Evolutionary conservation across 345 rosid genomes (phyloP), one percentile per base, ranked within the genome.

Genomic region (Rubroshorea leprosula): DNA sequence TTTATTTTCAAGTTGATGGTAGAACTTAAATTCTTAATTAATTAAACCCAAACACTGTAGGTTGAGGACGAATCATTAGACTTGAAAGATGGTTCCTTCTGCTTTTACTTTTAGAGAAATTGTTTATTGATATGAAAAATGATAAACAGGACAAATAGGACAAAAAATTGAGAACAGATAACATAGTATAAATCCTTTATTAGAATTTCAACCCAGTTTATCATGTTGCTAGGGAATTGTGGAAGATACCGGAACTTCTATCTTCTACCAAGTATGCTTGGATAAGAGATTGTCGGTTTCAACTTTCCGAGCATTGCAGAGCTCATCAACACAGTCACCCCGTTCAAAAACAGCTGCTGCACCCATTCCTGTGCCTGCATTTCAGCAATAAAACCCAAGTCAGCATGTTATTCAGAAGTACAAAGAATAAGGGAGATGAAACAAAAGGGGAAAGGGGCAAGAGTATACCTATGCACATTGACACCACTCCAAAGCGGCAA

Each of bases 321-420:
- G 85, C 62, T 90, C 96, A 65, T 90, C 97, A 1, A 61, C 72
- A 19, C 59, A 55, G 45, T 81, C 99, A 22, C 97, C 97, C 54
- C 95, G 81, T 70, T 94, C 99, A 57, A 94, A 78, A 54, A 94
- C 96, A 12, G 97, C 99, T 0, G 99, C 99, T 44, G 97, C 99
- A 19, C 99, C 99, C 99, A 94, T 94, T 11, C 99, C 99, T 0
- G 96, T 82, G 63, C 99, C 99, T 86, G 89, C 73, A 79, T 69
- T 45, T 22, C 12, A 44, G 12, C 22, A 17, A 47, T 23, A 54
- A 22, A 41, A 26, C 24, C 16, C 35, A 26, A 47, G 15, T 19
- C 26, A 57, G 15, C 61, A 54, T 7, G 19, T 18, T 17, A 49
- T 17, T 11, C 49, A 22, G 13, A 49, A 44, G 12, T 4, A 12